phyloP scores from a whole-genome alignment of 2,329 filamentous ascomycete genomes.

The Colletotrichum chrysophilum region DNA sequence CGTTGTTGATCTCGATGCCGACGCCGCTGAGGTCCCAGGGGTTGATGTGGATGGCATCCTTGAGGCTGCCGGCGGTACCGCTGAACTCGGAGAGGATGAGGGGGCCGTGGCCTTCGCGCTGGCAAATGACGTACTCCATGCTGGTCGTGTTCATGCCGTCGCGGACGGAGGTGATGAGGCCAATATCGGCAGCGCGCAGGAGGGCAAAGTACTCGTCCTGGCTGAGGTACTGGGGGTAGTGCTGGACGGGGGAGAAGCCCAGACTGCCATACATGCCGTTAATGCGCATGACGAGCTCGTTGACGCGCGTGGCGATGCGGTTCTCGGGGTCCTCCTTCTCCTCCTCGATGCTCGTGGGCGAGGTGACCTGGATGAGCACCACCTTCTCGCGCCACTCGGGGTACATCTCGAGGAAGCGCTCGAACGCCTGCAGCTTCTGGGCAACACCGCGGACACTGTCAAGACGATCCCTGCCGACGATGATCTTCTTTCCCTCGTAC shows the following conservation, averaged over 20 bases:
- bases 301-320: conserved; percentile 87
- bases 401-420: conserved; percentile 87
- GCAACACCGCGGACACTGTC: conserved; percentile 92
- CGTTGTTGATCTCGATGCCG: conserved; percentile 81
- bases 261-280: conserved; percentile 90
- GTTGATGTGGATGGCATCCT: conserved; percentile 92
- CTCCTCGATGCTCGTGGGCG: conserved; percentile 80
- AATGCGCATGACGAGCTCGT: conserved; percentile 88
- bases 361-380: conserved; percentile 94
- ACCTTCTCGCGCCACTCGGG: conserved; percentile 93
- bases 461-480: conserved; percentile 91
- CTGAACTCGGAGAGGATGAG: conserved; percentile 97
- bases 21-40: conserved; percentile 91
- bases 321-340: conserved; percentile 73
- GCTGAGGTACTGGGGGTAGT: conserved; percentile 91
- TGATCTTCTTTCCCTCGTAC: conserved; percentile 91
- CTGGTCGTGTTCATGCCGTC: conserved; percentile 99
- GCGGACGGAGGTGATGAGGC: conserved; percentile 91
- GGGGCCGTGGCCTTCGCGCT: conserved; percentile 84
- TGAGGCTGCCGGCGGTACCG: conserved; percentile 85
- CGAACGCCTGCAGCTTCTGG: conserved; percentile 96
- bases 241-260: conserved; percentile 88
- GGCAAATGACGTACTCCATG: conserved; percentile 91
- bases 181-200: conserved; percentile 88
- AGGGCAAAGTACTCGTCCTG: conserved; percentile 94